phyloP scores from a whole-genome alignment of 495 filamentous ascomycete genomes.

The Podospora comata region DNA sequence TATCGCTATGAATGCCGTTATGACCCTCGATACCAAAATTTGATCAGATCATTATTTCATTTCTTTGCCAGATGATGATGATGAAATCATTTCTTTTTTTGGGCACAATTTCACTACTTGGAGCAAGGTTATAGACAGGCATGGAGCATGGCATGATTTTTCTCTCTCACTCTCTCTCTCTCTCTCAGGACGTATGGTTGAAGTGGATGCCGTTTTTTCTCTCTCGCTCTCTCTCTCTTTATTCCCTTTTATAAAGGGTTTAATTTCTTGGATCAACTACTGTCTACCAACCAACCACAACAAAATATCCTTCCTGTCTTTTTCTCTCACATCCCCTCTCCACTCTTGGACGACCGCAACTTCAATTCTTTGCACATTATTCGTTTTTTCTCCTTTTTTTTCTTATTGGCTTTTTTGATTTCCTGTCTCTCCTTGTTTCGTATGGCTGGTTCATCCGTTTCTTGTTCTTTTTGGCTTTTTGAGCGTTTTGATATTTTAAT shows the following conservation, averaged over 20 bases:
- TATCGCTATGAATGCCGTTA: constrained; percentile 10
- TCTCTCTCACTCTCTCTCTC: constrained; percentile 19
- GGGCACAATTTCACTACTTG: not conserved
- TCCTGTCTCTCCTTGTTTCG: constrained; percentile 10
- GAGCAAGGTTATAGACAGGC: constrained; percentile 9
- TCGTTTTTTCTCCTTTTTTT: constrained; percentile 12
- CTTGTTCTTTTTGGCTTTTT: constrained; percentile 16
- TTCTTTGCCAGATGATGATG: constrained; percentile 1
- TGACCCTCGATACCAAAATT: constrained; percentile 10
- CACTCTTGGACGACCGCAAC: not conserved
- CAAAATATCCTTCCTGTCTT: not conserved
- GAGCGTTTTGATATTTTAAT: constrained; percentile 14
- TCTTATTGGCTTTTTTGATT: constrained; percentile 10
- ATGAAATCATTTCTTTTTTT: constrained; percentile 10
- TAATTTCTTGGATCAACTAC: not conserved
- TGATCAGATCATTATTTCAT: constrained; percentile 3
- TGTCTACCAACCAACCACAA: not conserved
- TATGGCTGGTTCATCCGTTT: constrained; percentile 9
- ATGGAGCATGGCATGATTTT: constrained; percentile 12
- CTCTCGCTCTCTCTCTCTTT: not conserved
- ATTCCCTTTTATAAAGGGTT: not conserved
- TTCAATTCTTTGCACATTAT: constrained; percentile 12
- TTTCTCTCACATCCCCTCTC: not conserved
- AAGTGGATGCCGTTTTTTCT: not conserved
- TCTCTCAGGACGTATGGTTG: not conserved